Base-by-base conservation (phyloP, 768 basidiomycete genomes). In the Dioszegia hungarica region DNA sequence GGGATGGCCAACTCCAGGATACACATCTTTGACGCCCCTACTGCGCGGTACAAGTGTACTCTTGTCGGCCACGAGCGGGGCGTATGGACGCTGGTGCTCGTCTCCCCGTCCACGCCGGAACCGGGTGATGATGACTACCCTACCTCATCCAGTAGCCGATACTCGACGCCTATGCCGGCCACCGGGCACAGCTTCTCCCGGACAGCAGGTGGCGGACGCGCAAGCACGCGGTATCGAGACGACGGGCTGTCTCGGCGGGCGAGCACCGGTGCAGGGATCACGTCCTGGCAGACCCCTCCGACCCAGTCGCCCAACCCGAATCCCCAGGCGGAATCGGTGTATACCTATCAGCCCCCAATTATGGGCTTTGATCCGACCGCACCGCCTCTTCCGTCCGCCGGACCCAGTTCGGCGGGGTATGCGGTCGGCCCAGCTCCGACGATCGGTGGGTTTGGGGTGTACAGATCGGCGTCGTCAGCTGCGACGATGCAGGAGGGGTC, bases 61-160 rank as follows among this genome's bases (percentile, higher is more conserved):
- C 82, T 98, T 1, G 79, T 83, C 9, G 93, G 93, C 0, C 93
- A 95, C 74, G 85, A 86, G 15, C 77, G 81, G 20, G 93, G 93
- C n/a, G 92, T 95, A 0, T 97, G 93, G 93, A 86, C 88, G 14
- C 83, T 95, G 14, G 84, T 85, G 52, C 81, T 97, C 25, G 84
- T 93, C 46, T 82, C 82, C 24, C 80, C 82, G 19, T 19, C 34
- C 3, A 27, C 19, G 17, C 22, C 24, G 3, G 49, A 38, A 14
- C 49, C 49, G 36, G 49, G 49, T 6, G 49, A 51, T 9, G 36
- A 36, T 14, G 37, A 51, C 17, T 36, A 51, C 22, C 31, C 29
- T 14, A 4, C 25, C 25, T 3, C 25, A 15, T 15, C 41, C 14
- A 33, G 31, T 33, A 6, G 31, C 31, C 8, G 31, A 6, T 6